Conservation (phyloP, 1,284 basidiomycete species). For the Ceratobasidium sp. region DNA sequence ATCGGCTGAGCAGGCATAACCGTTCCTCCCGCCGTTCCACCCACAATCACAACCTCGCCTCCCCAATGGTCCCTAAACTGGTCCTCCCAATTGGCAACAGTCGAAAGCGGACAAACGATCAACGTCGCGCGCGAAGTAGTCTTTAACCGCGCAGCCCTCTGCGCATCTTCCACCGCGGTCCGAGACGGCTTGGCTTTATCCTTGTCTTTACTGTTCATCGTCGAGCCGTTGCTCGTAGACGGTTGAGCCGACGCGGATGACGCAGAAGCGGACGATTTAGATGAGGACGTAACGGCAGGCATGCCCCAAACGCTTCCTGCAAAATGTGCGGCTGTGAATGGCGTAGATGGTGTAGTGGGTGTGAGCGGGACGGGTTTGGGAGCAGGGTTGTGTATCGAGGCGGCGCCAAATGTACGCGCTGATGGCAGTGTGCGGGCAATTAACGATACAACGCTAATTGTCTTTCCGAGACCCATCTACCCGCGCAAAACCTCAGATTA, state of each 20-base stretch:
- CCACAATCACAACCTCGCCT: conserved; percentile 82
- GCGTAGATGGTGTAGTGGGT: conserved; percentile 55
- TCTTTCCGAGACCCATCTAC: conserved; percentile 98
- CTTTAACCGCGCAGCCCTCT: conserved; percentile 79
- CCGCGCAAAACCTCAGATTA: conserved; percentile 21
- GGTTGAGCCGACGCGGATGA: background rate
- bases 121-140: conserved; percentile 88
- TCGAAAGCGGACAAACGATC: conserved; percentile 97
- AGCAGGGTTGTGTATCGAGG: conserved; percentile 60
- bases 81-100: conserved; percentile 98
- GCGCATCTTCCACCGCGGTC: conserved; percentile 75
- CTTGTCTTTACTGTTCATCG: conserved; percentile 61
- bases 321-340: conserved; percentile 74
- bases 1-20: conserved; percentile 53
- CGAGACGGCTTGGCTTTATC: conserved; percentile 68
- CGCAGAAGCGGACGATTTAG: conserved; percentile 19
- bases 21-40: conserved; percentile 69
- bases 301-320: conserved; percentile 85
- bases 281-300: conserved; percentile 64
- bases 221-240: conserved; percentile 41
- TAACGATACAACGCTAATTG: conserved; percentile 90
- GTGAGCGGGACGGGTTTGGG: conserved; percentile 61
- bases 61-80: conserved; percentile 97
- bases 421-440: conserved; percentile 86
- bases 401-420: conserved; percentile 74